phyloP scores from a whole-genome alignment of 2,329 filamentous ascomycete species.

The Blastomyces silverae region DNA sequence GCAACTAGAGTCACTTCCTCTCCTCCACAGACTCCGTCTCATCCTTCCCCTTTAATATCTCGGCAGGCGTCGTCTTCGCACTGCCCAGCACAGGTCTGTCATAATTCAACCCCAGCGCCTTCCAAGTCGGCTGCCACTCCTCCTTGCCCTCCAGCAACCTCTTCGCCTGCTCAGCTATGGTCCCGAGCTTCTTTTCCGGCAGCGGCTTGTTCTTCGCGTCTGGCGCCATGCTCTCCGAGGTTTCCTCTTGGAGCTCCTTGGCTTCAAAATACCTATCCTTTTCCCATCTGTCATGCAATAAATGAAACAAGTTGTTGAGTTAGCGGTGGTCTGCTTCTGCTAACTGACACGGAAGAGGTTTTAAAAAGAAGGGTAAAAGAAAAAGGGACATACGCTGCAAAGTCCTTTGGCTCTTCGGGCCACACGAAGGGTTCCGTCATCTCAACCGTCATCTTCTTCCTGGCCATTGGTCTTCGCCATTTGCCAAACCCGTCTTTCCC shows the following conservation, averaged over 20 bases:
- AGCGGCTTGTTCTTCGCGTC: conserved; percentile 35
- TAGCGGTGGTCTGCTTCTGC: not conserved
- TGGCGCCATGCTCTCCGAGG: conserved; percentile 32
- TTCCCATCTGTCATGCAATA: conserved; percentile 49
- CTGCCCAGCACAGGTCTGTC: conserved; percentile 25
- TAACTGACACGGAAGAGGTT: not conserved
- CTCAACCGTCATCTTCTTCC: conserved; percentile 94
- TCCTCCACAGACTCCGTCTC: not conserved
- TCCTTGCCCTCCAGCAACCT: conserved; percentile 54
- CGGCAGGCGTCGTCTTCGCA: not conserved
- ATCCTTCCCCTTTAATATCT: conserved; percentile 2
- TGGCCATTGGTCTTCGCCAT: conserved; percentile 62
- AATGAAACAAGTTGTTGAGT: conserved; percentile 14
- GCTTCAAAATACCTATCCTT: conserved; percentile 52
- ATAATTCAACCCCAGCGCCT: conserved; percentile 38
- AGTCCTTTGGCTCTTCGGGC: conserved; percentile 62
- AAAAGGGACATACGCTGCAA: conserved; percentile 46
- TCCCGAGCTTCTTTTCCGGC: conserved; percentile 39
- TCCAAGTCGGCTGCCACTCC: conserved; percentile 53
- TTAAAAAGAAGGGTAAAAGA: not conserved
- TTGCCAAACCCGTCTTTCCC: conserved; percentile 45
- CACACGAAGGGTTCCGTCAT: conserved; percentile 81
- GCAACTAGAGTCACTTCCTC: not conserved
- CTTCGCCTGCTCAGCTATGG: conserved; percentile 55
- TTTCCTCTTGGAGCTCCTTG: conserved; percentile 43